These are phyloP conservation scores for Eucalyptus victrix DNA, from an alignment of 345 rosid species.

Conservation along the genomic window DNA sequence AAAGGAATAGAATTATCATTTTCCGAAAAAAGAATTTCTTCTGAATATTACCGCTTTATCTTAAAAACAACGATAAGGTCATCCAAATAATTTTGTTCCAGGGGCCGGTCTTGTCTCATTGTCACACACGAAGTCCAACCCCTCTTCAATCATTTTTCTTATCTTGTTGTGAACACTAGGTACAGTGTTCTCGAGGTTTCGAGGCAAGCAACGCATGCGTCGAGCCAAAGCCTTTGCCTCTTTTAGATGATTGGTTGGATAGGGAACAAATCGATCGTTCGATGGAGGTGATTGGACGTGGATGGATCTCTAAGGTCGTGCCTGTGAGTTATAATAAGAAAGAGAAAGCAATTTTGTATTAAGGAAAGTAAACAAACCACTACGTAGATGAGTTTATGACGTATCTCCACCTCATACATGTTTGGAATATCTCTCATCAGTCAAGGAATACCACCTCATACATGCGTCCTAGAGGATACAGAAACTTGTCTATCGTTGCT, in stretches of 20 bases:
- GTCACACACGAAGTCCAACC: background rate
- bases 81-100: background rate
- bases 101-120: background rate
- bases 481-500: background rate
- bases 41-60: background rate
- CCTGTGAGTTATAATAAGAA: background rate
- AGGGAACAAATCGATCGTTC: background rate
- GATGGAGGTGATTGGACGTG: background rate
- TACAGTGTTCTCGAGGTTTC: background rate
- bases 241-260: background rate
- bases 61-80: background rate
- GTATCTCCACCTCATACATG: background rate
- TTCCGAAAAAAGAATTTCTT: background rate
- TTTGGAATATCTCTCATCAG: background rate
- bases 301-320: background rate
- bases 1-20: background rate
- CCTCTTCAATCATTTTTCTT: background rate
- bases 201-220: background rate
- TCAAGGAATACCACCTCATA: background rate
- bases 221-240: background rate
- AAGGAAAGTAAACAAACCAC: background rate
- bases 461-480: background rate
- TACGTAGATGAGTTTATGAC: background rate
- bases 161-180: background rate
- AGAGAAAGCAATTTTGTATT: background rate